Conservation (phyloP, 169 alveolate genomes). For the Ichthyophthirius multifiliis region DNA sequence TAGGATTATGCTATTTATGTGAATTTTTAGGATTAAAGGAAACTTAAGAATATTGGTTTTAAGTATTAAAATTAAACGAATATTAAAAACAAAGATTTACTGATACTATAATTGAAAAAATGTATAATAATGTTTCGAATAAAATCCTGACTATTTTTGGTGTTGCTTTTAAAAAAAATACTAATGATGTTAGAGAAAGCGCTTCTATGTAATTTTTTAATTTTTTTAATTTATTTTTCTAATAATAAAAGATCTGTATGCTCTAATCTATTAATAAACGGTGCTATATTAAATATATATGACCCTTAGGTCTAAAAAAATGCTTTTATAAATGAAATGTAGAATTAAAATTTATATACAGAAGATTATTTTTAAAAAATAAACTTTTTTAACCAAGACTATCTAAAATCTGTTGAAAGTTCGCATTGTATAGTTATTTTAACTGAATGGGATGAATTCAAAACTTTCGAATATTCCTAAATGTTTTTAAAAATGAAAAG, state of each 20-base stretch:
- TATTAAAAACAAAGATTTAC: slow-evolving; percentile 65
- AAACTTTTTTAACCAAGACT: slow-evolving; percentile 43
- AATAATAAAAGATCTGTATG: slow-evolving; percentile 32
- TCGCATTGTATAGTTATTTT: slow-evolving; percentile 83
- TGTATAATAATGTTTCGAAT: slow-evolving; percentile 66
- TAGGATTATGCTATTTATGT: slow-evolving; percentile 76
- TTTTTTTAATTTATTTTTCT: not conserved
- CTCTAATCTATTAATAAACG: slow-evolving; percentile 65
- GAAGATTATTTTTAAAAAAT: not conserved
- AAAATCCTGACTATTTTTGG: slow-evolving; percentile 86
- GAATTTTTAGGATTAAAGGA: slow-evolving; percentile 72
- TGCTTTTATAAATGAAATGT: slow-evolving; percentile 55
- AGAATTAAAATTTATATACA: slow-evolving; percentile 14
- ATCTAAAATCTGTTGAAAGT: slow-evolving; percentile 53
- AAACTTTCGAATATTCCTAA: slow-evolving; percentile 39
- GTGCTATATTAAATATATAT: slow-evolving; percentile 71
- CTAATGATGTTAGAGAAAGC: slow-evolving; percentile 89
- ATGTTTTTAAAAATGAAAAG: slow-evolving; percentile 45
- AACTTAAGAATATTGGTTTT: slow-evolving; percentile 82
- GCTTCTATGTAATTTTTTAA: slow-evolving; percentile 51
- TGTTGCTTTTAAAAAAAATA: slow-evolving; percentile 90
- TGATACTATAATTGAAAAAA: slow-evolving; percentile 36
- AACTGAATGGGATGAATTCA: slow-evolving; percentile 91
- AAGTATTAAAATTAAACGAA: slow-evolving; percentile 77
- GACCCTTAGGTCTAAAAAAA: slow-evolving; percentile 78